Evolutionary conservation across 352 stramenopile genomes (phyloP), one percentile per base, ranked within the genome.

Genomic region (Phytopythium cucurbitacearum): DNA sequence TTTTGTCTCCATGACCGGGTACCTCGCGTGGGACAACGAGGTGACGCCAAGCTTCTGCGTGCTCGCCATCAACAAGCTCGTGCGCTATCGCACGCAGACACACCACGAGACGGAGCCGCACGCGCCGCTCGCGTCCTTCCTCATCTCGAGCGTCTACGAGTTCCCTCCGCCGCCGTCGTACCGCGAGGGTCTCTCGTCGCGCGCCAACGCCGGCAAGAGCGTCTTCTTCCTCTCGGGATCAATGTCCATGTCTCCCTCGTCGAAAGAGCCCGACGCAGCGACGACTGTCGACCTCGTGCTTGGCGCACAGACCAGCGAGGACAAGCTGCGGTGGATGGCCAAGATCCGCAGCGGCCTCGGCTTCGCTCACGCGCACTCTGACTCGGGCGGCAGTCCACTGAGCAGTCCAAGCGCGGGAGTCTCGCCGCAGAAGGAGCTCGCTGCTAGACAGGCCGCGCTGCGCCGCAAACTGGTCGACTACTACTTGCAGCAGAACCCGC

Each of bases 401-500:
- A 9, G 7, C 0, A 4, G 12, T 4, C 32, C 41, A 15, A 56
- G 7, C 37, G 6, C 38, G 0, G 21, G 4, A 1, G 38, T 3
- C 4, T n/a, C 35, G 5, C 4, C 32, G 13, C 15, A 42, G 2
- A 35, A n/a, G 12, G n/a, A 34, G 6, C 7, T 34, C 4, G 15
- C 7, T 4, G 39, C 57, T n/a, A 58, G 12, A 28, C 21, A 28
- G 21, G 21, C 21, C 21, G 21, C 21, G 39, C 63, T 89, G 16
- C 62, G 66, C 0, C 47, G 55, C 13, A 81, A 82, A 39, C 51
- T 98, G 16, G 53, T 96, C 7, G 80, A 74, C 42, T 98, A 96
- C 52, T 98, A 98, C 56, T 69, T 91, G 57, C 87, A 84, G 38
- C 81, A 97, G 50, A 95, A 97, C 61, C 86, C 91, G 0, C 77